Evolutionary conservation across 306 rosid species (phyloP), one percentile per base, ranked within the genome.

Genomic region (Quercus berberidifolia): DNA sequence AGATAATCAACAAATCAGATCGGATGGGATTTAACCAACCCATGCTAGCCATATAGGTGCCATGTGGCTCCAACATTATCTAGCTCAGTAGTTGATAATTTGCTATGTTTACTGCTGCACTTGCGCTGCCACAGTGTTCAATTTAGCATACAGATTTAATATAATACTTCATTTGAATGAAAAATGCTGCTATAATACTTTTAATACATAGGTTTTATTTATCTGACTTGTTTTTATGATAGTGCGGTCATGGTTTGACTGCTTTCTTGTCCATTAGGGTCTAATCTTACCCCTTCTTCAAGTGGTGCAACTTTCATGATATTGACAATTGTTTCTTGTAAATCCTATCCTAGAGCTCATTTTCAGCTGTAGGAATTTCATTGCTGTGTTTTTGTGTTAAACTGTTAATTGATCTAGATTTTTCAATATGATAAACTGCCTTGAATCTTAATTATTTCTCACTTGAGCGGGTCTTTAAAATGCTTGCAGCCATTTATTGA

Each of bases 401-500:
- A 31, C 5, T 31, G 35, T 31, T 41, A 63, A 28, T 14, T 60
- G 46, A 5, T 49, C 17, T 49, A 49, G 26, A 28, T 56, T 74
- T 33, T 33, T 35, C 28, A 13, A 23, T 21, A 71, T 52, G 19
- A 74, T 74, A 14, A 41, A 2, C 26, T 43, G 70, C 30, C 46
- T 26, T 30, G 41, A 56, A 67, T 12, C 23, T 72, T 69, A 31
- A 21, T 55, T 55, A 75, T 69, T 54, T 62, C 85, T 77, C 80
- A 65, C 33, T 77, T 12, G 67, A 73, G 23, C 19, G 73, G 73
- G 55, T 46, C 33, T 57, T 1, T 77, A 30, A 82, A 68, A 74
- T 79, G 79, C 55, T 85, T 87, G 95, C 97, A 94, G 98, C 98
- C 98, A 73, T 87, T 79, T 71, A 85, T 94, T 63, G 98, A 92